A percentile compares a stretch with the other conserved stretches of the same genome.
Conservation (phyloP, 2,329 filamentous ascomycete species). For the Zasmidium citrigriseum region DNA sequence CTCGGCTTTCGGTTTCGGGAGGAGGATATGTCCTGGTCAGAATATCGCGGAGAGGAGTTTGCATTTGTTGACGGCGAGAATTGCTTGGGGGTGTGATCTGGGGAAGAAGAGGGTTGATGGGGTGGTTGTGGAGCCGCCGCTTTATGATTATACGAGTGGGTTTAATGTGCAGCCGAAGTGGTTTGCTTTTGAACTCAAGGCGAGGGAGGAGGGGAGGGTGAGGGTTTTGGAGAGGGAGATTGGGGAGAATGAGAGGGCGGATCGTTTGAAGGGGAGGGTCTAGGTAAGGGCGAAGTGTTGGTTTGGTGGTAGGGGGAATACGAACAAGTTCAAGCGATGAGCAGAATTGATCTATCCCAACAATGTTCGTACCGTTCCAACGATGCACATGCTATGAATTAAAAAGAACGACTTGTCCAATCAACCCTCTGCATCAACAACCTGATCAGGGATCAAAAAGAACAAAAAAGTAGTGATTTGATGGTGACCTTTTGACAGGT, state of each 20-base stretch:
- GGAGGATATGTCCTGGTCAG: conserved; percentile 49
- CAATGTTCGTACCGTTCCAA: too few species aligned
- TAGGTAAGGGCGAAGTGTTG: too few species aligned
- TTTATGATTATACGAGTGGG: conserved; percentile 22
- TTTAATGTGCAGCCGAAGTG: conserved; percentile 20
- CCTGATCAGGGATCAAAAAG: too few species aligned
- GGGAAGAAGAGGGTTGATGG: conserved; percentile 15
- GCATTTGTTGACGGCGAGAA: conserved; percentile 39
- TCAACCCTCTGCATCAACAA: too few species aligned
- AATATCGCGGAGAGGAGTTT: conserved; percentile 41
- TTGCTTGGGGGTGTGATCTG: conserved; percentile 26
- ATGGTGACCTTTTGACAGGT: too few species aligned
- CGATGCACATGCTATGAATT: too few species aligned
- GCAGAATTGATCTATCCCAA: too few species aligned
- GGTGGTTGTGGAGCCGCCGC: conserved; percentile 12
- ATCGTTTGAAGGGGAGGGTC: not conserved
- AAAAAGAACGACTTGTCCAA: too few species aligned
- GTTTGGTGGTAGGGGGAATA: too few species aligned
- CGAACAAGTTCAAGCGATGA: too few species aligned
- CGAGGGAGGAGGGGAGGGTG: conserved; percentile 1
- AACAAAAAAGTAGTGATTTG: too few species aligned
- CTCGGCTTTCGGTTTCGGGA: conserved; percentile 57
- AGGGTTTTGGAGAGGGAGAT: not conserved
- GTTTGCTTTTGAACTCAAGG: conserved; percentile 1
- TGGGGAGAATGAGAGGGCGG: not conserved